Evolutionary conservation across 495 filamentous ascomycete genomes (phyloP).

Genomic region (Sabuloglossum arenarium): DNA sequence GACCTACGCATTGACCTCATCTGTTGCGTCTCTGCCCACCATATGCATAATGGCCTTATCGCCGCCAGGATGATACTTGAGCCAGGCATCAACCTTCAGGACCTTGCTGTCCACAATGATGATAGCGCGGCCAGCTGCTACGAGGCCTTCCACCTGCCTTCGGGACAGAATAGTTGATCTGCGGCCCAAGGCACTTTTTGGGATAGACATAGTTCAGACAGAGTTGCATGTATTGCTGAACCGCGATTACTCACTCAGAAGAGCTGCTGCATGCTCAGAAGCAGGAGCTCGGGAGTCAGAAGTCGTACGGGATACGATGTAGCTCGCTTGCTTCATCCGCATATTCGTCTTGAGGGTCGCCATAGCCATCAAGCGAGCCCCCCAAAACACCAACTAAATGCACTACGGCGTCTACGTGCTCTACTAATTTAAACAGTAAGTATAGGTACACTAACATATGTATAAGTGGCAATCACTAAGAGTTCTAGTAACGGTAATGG

Average conservation of each 20-base stretch:
- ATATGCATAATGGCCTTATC: slow-evolving; percentile 86
- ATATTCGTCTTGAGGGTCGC: too few species aligned
- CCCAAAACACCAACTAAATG: too few species aligned
- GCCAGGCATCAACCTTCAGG: slow-evolving; percentile 71
- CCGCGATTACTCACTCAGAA: not conserved
- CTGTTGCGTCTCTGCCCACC: slow-evolving; percentile 90
- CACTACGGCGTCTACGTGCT: too few species aligned
- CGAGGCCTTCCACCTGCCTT: slow-evolving; percentile 64
- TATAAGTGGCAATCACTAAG: not conserved
- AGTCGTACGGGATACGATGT: too few species aligned
- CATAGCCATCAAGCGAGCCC: too few species aligned
- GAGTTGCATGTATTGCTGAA: too few species aligned
- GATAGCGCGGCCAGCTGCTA: slow-evolving; percentile 65
- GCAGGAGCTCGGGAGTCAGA: too few species aligned
- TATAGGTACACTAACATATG: too few species aligned
- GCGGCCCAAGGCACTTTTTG: not conserved
- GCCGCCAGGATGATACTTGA: slow-evolving; percentile 78
- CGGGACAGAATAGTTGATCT: slow-evolving; percentile 21
- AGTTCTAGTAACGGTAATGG: not conserved
- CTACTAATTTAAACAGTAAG: too few species aligned
- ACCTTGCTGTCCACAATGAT: slow-evolving; percentile 67
- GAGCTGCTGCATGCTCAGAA: too few species aligned
- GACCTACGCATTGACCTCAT: slow-evolving; percentile 80
- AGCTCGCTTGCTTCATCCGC: not conserved
- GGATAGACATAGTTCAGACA: not conserved